Base-by-base conservation (phyloP, 148 eudicot species). In the Camellia sinensis region DNA sequence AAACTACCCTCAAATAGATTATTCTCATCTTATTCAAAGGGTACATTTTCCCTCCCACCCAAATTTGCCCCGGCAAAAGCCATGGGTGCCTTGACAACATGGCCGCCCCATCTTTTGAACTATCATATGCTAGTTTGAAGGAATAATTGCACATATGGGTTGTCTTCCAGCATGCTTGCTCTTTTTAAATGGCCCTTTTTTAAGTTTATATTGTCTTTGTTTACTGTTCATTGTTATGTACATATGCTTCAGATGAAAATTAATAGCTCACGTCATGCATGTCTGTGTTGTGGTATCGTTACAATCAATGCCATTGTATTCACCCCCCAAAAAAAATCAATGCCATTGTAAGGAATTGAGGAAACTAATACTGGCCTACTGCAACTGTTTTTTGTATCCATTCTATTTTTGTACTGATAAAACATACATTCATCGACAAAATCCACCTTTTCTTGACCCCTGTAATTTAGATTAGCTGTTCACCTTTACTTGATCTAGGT, bases 81-180 rank as follows among this genome's bases (percentile, higher is more conserved):
- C 44, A 52, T 11, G 6, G 15, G 50, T 74, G 22, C 46, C 11
- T 5, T 56, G 13, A 3, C 63, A 53, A 56, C 37, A 29, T 7
- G 46, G 29, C 6, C 37, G 1, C 37, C 65, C 52, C n/a, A 3
- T 14, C 17, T 21, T 72, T 52, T 6, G 22, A 50, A 21, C 18
- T 52, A 9, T 52, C 54, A 60, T 60, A 14, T 50, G 60, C 75
- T 52, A 52, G 75, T 72, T 72, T 19, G 75, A 72, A 72, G 75
- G 43, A 50, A 13, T 29, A 19, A 43, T 19, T 59, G 40, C 54
- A 61, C 21, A 0, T 75, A 44, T 43, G 12, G 54, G 67, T 43
- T 18, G 61, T 60, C 52, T 75, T 44, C 17, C 29, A 10, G 52
- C 67, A 29, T 73, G 59, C 62, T 29, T 22, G 5, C 37, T n/a